Evolutionary conservation across 495 filamentous ascomycete genomes (phyloP), one percentile per base, ranked within the genome.

Genomic region (Penicillium manginii): DNA sequence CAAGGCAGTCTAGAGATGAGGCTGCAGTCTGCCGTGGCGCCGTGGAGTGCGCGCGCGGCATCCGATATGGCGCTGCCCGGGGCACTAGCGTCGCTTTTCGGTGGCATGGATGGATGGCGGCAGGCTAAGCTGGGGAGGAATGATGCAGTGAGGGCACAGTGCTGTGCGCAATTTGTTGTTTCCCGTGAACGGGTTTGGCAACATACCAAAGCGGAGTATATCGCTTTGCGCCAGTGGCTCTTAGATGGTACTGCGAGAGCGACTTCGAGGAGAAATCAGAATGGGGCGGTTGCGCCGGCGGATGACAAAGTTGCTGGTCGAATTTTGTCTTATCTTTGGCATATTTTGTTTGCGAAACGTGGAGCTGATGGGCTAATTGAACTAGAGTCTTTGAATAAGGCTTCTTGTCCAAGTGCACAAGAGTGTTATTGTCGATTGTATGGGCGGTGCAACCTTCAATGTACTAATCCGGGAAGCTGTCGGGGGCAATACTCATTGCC

Each of bases 391-490:
- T 57, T 79, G 21, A 78, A 79, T 61, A 37, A 45, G 19, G 57
- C 61, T 37, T 69, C 75, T 29, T 79, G 76, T 60, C 76, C 76
- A 14, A 62, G 53, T 52, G 76, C 75, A 2, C 54, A 66, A 15
- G 75, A 77, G 1, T 79, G 76, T 42, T 79, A 79, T 64, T 79
- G 76, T 69, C 73, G 74, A 5, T 51, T 79, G 15, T 79, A 79
- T 65, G 75, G 75, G 4, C 61, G 68, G 37, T 79, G 76, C 57
- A 52, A 65, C 49, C 54, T 79, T 33, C 52, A 65, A 11, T 76
- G 73, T 51, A 57, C 29, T 4, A 63, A 54, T 37, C 62, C 67
- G 4, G 75, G 70, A 17, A 65, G 31, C 48, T 78, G 76, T 56
- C 22, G 33, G 31, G 74, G 73, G 4, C 73, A 76, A 61, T 79